Base-by-base conservation (phyloP, 2,329 filamentous ascomycete genomes). In the Cryphonectria japonica region DNA sequence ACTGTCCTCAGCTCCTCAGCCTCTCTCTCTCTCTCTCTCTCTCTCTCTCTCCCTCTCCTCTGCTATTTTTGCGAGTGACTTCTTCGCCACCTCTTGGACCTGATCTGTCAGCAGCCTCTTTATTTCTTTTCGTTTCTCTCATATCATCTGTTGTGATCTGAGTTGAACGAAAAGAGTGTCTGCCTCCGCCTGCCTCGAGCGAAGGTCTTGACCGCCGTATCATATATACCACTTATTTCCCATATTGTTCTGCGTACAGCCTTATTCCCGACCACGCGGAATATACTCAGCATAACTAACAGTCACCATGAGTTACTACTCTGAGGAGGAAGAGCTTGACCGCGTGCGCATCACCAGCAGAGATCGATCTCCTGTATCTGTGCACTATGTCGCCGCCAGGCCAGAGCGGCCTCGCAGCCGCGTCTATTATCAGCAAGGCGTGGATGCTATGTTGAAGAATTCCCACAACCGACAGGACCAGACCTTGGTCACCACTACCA, bases 321-420 rank as follows among this genome's bases (percentile, higher is more conserved):
- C 84, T 69, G 83, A 86, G 74, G 86, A 89, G 46, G 87, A 88
- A 41, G 87, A 89, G 63, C 76, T 88, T 66, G 84, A 89, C n/a
- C 67, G 67, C 75, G 82, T 89, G 74, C 85, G 80, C 61, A 78
- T 87, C 72, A 78, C 87, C 72, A 83, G 82, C 37, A 81, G 80
- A 52, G 79, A 78, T 3, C 81, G 79, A n/a, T 82, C 83, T 37
- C 80, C 82, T 4, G 78, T 76, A 16, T 78, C 83, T 62, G 80
- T 84, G 13, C 82, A 85, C 71, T 87, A 86, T 75, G 84, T 87
- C 46, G 80, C 83, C 46, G 78, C 80, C 52, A 80, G 80, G 1
- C 76, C 74, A n/a, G 74, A 77, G n/a, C 75, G 76, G 37, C 78
- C 79, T 14, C 81, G 79, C 50, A 80, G 80, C 29, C 81, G 80